Conservation (phyloP, 108 stramenopile genomes). For the Schizochytrium sp. region DNA sequence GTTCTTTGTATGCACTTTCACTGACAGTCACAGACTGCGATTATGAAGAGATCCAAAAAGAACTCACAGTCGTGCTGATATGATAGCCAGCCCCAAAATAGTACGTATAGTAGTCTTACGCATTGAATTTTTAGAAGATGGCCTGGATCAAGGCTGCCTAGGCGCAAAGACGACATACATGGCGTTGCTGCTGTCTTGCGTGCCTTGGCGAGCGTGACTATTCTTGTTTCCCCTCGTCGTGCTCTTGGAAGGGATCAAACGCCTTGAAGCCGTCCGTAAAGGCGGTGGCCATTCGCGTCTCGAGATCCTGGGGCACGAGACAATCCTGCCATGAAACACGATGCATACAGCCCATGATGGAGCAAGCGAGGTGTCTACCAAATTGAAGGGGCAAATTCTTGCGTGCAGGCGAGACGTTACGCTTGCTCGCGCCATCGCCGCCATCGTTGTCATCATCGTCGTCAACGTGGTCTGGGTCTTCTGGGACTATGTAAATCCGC, state of each 20-base stretch:
- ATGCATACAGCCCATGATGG: not conserved
- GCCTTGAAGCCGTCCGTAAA: not conserved
- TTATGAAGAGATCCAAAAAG: too few species aligned
- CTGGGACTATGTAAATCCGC: not conserved
- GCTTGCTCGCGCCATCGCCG: not conserved
- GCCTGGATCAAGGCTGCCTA: too few species aligned
- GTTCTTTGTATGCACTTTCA: too few species aligned
- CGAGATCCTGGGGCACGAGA: not conserved
- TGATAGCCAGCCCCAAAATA: too few species aligned
- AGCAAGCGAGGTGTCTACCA: not conserved
- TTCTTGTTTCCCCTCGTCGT: too few species aligned
- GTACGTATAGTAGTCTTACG: too few species aligned
- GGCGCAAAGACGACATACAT: too few species aligned
- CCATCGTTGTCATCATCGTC: not conserved
- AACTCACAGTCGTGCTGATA: too few species aligned
- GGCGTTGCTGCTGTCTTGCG: too few species aligned
- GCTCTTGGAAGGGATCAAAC: not conserved
- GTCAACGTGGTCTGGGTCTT: not conserved
- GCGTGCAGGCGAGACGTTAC: not conserved
- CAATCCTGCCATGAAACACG: not conserved
- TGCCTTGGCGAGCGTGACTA: too few species aligned
- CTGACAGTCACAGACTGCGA: too few species aligned
- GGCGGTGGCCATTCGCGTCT: not conserved
- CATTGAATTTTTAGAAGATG: too few species aligned
- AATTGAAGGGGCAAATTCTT: not conserved